A percentile compares a stretch with the other conserved stretches of the same genome.
These are phyloP conservation scores for Trifolium pratense DNA, from an alignment of 306 rosid species.

Conservation along the genomic window DNA sequence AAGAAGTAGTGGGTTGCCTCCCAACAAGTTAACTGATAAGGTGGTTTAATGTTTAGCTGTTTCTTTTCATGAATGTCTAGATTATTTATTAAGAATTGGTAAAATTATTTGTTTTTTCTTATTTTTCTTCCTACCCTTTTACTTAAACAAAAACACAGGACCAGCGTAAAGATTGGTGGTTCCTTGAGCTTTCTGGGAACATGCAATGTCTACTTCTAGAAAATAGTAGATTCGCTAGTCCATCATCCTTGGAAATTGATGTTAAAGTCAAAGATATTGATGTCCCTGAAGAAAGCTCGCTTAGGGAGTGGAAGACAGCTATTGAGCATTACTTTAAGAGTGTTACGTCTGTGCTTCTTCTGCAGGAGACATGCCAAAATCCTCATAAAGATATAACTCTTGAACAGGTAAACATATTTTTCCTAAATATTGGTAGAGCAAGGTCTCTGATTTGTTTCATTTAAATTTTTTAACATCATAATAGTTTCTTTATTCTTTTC, in stretches of 20 bases:
- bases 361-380: constrained; percentile 68
- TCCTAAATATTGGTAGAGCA: not conserved
- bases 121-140: not conserved
- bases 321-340: constrained; percentile 72
- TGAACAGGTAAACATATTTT: constrained; percentile 63
- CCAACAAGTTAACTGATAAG: constrained; percentile 57
- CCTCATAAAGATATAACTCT: constrained; percentile 70
- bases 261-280: constrained; percentile 33
- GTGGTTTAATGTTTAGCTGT: constrained; percentile 53
- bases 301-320: constrained; percentile 67
- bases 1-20: constrained; percentile 74
- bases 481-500: too few species aligned
- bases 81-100: constrained; percentile 23
- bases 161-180: constrained; percentile 83
- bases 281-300: constrained; percentile 38
- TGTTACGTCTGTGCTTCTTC: constrained; percentile 66
- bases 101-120: not conserved
- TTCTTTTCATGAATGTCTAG: constrained; percentile 18
- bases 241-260: constrained; percentile 44
- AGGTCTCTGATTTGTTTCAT: constrained; percentile 13
- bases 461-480: not conserved
- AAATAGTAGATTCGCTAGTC: constrained; percentile 47
- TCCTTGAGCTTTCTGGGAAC: constrained; percentile 64
- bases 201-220: constrained; percentile 57
- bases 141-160: constrained; percentile 50